These are phyloP conservation scores for Chenopodium berlandieri DNA, from an alignment of 148 eudicot genomes.

Conservation along the genomic window DNA sequence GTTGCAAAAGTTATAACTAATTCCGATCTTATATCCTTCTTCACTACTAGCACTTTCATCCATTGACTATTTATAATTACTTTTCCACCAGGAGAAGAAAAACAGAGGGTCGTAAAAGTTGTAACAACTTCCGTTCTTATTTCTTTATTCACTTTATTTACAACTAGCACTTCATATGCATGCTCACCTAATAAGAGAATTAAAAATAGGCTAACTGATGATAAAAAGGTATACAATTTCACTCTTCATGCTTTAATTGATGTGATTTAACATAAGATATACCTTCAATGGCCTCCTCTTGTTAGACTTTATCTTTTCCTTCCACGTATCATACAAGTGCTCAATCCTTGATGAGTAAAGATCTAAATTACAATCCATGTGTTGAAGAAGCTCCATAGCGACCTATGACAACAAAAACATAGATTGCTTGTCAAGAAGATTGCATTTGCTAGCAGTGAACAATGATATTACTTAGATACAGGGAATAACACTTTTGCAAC, in stretches of 20 bases:
- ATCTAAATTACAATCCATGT: constrained; percentile 29
- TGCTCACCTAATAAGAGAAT: background rate
- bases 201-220: background rate
- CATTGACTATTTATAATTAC: background rate
- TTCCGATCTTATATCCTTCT: background rate
- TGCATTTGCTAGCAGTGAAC: background rate
- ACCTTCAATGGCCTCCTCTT: constrained; percentile 53
- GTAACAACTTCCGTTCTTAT: background rate
- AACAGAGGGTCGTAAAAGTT: background rate
- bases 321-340: constrained; percentile 50
- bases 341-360: constrained; percentile 33
- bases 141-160: background rate
- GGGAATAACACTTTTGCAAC: background rate
- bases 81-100: background rate
- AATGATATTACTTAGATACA: background rate
- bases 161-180: background rate
- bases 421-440: background rate
- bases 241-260: background rate
- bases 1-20: background rate
- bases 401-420: constrained; percentile 36
- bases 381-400: constrained; percentile 61
- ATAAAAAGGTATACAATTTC: background rate
- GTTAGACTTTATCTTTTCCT: constrained; percentile 47
- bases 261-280: background rate
- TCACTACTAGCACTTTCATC: background rate